These are phyloP conservation scores for Zea mays DNA, from an alignment of 176 grass and related monocot species.

Conservation along the genomic window DNA sequence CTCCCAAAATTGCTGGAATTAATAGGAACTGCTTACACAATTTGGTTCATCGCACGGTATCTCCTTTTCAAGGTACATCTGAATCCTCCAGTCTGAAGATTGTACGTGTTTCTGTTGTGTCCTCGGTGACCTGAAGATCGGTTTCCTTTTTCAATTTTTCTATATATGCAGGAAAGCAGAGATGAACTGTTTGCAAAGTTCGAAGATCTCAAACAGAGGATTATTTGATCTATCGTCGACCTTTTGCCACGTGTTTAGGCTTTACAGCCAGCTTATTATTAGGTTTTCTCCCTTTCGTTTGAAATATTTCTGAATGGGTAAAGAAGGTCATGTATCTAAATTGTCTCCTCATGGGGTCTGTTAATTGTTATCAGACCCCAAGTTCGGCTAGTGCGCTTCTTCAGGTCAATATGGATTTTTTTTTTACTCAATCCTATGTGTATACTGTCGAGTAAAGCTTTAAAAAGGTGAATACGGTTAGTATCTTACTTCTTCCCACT, in stretches of 20 bases:
- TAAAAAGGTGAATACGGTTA: not conserved
- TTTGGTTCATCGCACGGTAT: conserved; percentile 58
- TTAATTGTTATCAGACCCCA: not conserved
- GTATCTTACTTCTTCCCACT: not conserved
- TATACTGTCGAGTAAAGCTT: not conserved
- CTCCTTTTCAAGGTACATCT: conserved; percentile 64
- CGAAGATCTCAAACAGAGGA: conserved; percentile 48
- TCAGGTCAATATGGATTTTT: conserved; percentile 1
- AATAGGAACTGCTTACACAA: conserved; percentile 55
- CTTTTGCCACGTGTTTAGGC: conserved; percentile 30
- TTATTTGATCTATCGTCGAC: conserved; percentile 40
- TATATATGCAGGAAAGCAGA: conserved; percentile 60
- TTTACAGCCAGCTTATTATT: conserved; percentile 38
- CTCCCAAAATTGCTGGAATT: conserved; percentile 78
- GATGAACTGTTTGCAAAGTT: conserved; percentile 57
- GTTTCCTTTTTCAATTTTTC: not conserved
- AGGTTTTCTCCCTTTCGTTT: conserved; percentile 32
- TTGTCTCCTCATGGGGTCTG: conserved; percentile 2
- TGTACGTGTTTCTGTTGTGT: not conserved
- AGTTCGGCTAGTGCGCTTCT: conserved; percentile 23
- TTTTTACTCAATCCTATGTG: conserved; percentile 26
- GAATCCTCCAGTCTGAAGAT: not conserved
- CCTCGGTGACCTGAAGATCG: conserved; percentile 1
- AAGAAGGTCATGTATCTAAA: conserved; percentile 36
- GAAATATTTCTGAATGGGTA: conserved; percentile 24